A percentile compares a stretch with the other conserved stretches of the same genome.
phyloP scores from a whole-genome alignment of 768 basidiomycete genomes.

The Hebeloma cylindrosporum region DNA sequence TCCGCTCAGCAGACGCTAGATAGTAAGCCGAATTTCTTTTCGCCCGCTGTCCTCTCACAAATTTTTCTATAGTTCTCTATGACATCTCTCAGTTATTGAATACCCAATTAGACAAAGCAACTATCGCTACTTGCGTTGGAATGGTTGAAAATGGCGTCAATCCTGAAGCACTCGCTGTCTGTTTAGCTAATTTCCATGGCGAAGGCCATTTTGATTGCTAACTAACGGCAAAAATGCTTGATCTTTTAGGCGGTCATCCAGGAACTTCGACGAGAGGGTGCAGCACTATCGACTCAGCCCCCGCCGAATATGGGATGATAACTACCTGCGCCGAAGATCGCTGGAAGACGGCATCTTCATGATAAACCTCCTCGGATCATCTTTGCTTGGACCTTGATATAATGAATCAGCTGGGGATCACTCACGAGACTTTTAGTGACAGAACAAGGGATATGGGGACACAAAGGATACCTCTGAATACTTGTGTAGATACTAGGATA shows the following conservation, averaged over 20 bases:
- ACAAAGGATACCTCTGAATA: too few relatives aligned
- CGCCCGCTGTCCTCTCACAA: not conserved
- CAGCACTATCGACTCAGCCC: conserved; percentile 35
- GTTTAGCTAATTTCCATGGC: conserved; percentile 14
- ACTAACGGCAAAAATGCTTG: conserved; percentile 7
- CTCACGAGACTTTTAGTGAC: too few relatives aligned
- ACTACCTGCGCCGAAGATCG: too few relatives aligned
- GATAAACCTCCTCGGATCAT: too few relatives aligned
- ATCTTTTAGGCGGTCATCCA: conserved; percentile 72
- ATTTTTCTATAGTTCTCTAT: conserved; percentile 58
- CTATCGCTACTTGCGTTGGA: conserved; percentile 86
- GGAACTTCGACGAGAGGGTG: conserved; percentile 74
- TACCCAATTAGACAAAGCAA: conserved; percentile 86
- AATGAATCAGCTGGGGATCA: too few relatives aligned
- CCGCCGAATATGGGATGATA: conserved; percentile 18
- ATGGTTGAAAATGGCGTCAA: conserved; percentile 94
- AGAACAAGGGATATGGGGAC: too few relatives aligned
- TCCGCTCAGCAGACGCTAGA: conserved; percentile 73
- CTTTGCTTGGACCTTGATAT: too few relatives aligned
- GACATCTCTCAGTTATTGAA: conserved; percentile 89
- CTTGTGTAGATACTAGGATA: too few relatives aligned
- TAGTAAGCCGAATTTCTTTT: conserved; percentile 44
- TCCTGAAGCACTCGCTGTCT: conserved; percentile 86
- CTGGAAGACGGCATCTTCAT: too few relatives aligned
- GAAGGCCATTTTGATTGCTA: conserved; percentile 9